Base-by-base conservation (phyloP, 1,284 basidiomycete species). In the Somion occarium region DNA sequence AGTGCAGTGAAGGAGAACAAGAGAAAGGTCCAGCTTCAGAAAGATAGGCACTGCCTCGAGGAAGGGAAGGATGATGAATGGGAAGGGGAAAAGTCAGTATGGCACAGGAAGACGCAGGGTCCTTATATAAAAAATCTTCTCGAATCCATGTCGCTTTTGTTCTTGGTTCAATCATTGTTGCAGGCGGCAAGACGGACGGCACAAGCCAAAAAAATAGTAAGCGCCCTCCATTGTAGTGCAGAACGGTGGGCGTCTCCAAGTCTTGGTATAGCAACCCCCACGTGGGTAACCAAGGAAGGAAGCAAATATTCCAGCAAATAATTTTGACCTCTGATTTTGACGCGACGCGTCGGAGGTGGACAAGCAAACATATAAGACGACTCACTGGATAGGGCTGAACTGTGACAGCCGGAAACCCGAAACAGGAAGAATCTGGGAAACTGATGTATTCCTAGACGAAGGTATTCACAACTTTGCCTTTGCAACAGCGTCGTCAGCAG, bases 381-480 rank as follows among this genome's bases (percentile, higher is more conserved):
- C 20, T 34, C 26, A 18, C 15, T 27, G 9, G 45, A 22, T 34
- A 37, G 22, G 26, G n/a, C 20, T 7, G 41, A n/a, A n/a, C n/a
- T n/a, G n/a, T n/a, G n/a, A n/a, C n/a, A n/a, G n/a, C n/a, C n/a
- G n/a, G n/a, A n/a, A n/a, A n/a, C n/a, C n/a, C n/a, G n/a, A n/a
- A n/a, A n/a, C n/a, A n/a, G n/a, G n/a, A n/a, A n/a, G n/a, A n/a
- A n/a, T n/a, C n/a, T n/a, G n/a, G n/a, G n/a, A n/a, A n/a, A n/a
- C n/a, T n/a, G n/a, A n/a, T n/a, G n/a, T n/a, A n/a, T n/a, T n/a
- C n/a, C n/a, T n/a, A n/a, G n/a, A n/a, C n/a, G n/a, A n/a, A n/a
- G n/a, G n/a, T 18, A 18, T 23, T 64, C 53, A 72, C 46, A 72
- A 51, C 48, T 66, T 59, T 25, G 69, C 68, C 58, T 63, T 69